Evolutionary conservation across 495 filamentous ascomycete genomes (phyloP), one percentile per base, ranked within the genome.

Genomic region (Neurospora sp.): DNA sequence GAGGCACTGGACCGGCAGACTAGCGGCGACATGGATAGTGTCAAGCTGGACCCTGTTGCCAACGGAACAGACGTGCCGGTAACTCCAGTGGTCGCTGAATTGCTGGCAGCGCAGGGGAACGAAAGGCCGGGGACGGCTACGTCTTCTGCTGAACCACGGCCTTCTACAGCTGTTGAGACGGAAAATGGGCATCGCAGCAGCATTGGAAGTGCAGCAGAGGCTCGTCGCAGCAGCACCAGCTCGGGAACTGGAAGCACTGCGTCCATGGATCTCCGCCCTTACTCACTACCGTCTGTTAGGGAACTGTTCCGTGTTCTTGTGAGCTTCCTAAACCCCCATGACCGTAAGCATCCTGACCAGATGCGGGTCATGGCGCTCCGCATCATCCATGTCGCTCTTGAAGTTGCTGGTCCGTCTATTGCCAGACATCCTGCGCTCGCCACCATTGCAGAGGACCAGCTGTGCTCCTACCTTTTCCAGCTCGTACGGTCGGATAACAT

Each of bases 311-410:
- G 96, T 69, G 95, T 98, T 37, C 85, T 99, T n/a, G 94, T 98
- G 38, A 93, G 97, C 79, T 88, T 99, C 16, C 83, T 98, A 40
- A 94, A 98, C 76, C 96, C 96, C 2, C 93, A 98, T 75, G 94
- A 98, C 77, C 89, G 89, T 48, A 92, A 94, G 75, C 93, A 97
- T 81, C 94, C 93, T 16, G 96, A 99, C 79, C 90, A 93, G 9
- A 97, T 98, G 91, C 88, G 94, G 75, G 93, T 98, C 31, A 98
- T 98, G 94, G 96, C 96, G 7, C 84, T 99, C 71, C 88, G 96
- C 40, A 98, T 99, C 72, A 97, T 98, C 72, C 96, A 98, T 84
- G 96, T 99, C 41, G 95, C 96, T 12, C 87, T 99, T 45, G 96
- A 99, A 79, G 94, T 98, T 72, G 94, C 96, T 31, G 96, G 96